phyloP scores from a whole-genome alignment of 73 alveolate genomes.

The Diophrys sp. region DNA sequence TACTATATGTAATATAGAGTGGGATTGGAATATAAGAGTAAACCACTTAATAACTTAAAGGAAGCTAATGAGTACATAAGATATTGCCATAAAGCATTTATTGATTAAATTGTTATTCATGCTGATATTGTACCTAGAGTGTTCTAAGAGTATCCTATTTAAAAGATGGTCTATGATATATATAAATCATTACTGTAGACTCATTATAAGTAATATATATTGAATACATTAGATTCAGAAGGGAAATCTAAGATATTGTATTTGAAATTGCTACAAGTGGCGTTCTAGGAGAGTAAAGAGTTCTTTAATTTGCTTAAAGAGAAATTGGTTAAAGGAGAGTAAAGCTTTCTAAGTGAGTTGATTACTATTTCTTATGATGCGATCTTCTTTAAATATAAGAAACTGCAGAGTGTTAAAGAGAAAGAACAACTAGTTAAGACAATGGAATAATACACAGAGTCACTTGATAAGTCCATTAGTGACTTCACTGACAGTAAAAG shows the following conservation, averaged over 20 bases:
- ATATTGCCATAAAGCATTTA: too few species aligned
- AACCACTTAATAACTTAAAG: too few species aligned
- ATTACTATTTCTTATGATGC: neutral
- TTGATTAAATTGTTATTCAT: too few species aligned
- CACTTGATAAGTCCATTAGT: neutral
- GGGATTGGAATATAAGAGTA: too few species aligned
- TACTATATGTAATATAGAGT: too few species aligned
- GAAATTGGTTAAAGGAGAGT: neutral
- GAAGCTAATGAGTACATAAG: too few species aligned
- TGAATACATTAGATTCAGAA: neutral
- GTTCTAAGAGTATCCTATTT: neutral
- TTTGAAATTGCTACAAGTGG: neutral
- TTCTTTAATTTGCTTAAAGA: neutral
- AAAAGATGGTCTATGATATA: neutral
- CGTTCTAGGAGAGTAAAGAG: neutral
- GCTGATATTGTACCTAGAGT: too few species aligned
- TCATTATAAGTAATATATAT: too few species aligned
- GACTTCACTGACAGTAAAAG: neutral
- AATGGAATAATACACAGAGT: neutral
- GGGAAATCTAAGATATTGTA: neutral
- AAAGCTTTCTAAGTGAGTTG: neutral
- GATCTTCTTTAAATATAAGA: neutral
- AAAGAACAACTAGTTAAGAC: neutral
- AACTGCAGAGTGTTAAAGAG: neutral
- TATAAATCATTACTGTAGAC: neutral